Evolutionary conservation across 2,329 filamentous ascomycete genomes (phyloP).

Genomic region (Apiospora malaysiana): DNA sequence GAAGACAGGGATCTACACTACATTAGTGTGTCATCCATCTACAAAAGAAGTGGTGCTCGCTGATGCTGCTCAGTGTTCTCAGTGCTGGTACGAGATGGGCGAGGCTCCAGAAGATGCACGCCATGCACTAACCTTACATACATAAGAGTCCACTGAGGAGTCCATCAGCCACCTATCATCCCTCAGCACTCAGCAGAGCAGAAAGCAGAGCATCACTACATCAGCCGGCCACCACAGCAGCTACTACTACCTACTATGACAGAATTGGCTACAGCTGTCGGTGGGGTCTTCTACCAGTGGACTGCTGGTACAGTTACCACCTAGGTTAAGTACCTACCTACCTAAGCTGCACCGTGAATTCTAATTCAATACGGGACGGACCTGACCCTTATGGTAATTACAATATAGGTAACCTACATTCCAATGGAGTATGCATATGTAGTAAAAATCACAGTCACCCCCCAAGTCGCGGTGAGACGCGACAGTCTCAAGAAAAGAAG

Average conservation of each 20-base stretch:
- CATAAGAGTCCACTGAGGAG: neutral
- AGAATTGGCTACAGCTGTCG: neutral
- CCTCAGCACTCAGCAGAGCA: neutral
- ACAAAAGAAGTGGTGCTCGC: neutral
- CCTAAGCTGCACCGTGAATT: neutral
- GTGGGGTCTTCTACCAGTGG: neutral
- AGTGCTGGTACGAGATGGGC: neutral
- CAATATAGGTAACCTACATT: no score
- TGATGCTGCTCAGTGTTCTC: no score
- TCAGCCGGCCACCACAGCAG: neutral
- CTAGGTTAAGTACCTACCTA: no score
- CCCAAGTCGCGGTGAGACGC: conserved; percentile 5
- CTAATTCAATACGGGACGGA: no score
- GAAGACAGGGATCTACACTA: conserved; percentile 15
- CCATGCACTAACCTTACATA: neutral
- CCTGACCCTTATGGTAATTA: neutral
- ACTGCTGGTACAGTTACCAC: no score
- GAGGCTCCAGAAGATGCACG: neutral
- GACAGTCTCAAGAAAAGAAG: neutral
- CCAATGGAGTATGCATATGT: neutral
- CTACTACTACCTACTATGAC: no score
- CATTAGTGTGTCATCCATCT: conserved; percentile 14
- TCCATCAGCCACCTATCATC: neutral
- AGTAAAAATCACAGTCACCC: neutral
- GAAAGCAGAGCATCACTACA: neutral